Conservation (phyloP, 2,329 filamentous ascomycete genomes). For the Scedosporium boydii region DNA sequence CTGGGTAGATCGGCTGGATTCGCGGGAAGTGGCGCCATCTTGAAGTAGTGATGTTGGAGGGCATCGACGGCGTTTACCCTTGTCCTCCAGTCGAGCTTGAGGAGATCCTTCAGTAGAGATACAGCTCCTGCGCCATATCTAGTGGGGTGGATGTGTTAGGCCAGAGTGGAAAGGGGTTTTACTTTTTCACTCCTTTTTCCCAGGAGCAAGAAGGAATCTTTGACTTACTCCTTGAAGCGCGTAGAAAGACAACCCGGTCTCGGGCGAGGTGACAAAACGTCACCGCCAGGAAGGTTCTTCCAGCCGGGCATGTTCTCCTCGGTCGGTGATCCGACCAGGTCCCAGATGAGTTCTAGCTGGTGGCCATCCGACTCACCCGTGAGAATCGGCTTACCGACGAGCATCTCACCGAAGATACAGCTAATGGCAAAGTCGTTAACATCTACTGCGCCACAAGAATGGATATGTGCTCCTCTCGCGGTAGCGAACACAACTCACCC, state of each 20-base stretch:
- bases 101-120: conserved; percentile 68
- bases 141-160: not conserved
- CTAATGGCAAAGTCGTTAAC: conserved; percentile 27
- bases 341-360: conserved; percentile 90
- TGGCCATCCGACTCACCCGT: conserved; percentile 81
- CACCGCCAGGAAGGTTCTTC: conserved; percentile 71
- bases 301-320: conserved; percentile 92
- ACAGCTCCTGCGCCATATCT: conserved; percentile 63
- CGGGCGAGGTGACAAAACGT: conserved; percentile 56
- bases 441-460: not conserved
- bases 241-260: conserved; percentile 57
- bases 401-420: conserved; percentile 99
- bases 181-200: too few relatives aligned
- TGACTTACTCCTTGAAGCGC: conserved; percentile 60
- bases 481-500: conserved; percentile 48
- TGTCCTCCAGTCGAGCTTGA: conserved; percentile 81
- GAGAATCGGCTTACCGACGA: conserved; percentile 84
- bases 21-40: conserved; percentile 65
- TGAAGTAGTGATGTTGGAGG: conserved; percentile 86
- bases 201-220: not conserved
- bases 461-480: not conserved
- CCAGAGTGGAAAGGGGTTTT: not conserved
- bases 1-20: conserved; percentile 77
- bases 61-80: conserved; percentile 92
- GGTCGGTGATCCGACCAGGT: conserved; percentile 79